Percentiles rank a stretch among this genome's conserved stretches.
phyloP scores from a whole-genome alignment of 192 early-diverging fungal species.

The Podila clonocystis region DNA sequence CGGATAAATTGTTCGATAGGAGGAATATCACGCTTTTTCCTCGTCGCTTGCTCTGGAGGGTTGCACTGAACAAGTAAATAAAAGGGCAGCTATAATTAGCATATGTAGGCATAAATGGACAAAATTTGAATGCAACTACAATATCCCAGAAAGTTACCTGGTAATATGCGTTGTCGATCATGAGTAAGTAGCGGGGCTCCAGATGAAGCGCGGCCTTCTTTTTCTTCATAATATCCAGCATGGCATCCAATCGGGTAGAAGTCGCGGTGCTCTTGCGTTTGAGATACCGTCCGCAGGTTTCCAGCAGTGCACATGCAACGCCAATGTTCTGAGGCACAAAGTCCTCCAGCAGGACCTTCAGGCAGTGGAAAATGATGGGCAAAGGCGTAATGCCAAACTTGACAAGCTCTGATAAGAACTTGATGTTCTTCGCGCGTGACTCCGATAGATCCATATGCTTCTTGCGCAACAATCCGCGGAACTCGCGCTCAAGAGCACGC shows the following conservation, averaged over 20 bases:
- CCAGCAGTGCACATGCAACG: constrained; percentile 83
- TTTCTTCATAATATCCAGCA: constrained; percentile 92
- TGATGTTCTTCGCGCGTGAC: constrained; percentile 83
- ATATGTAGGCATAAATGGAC: background rate
- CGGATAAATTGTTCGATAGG: constrained; percentile 90
- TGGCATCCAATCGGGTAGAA: constrained; percentile 68
- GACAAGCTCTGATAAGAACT: constrained; percentile 90
- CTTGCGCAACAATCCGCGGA: constrained; percentile 77
- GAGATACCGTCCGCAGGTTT: constrained; percentile 91
- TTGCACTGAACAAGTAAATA: constrained; percentile 64
- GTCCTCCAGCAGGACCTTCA: constrained; percentile 89
- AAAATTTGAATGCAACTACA: background rate
- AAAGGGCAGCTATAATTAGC: background rate
- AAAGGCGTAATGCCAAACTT: constrained; percentile 91
- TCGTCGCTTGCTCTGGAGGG: constrained; percentile 76
- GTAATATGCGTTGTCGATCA: constrained; percentile 96
- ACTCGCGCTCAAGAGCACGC: constrained; percentile 73
- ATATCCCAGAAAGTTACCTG: constrained; percentile 53
- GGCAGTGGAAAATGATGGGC: constrained; percentile 84
- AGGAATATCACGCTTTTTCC: constrained; percentile 74
- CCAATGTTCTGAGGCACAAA: constrained; percentile 88
- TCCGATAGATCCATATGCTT: constrained; percentile 78
- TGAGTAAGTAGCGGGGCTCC: constrained; percentile 83
- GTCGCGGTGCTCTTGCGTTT: constrained; percentile 80
- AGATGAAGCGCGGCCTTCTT: constrained; percentile 88